These are phyloP conservation scores for Exophiala sp. DNA, from an alignment of 2,329 filamentous ascomycete genomes.

Conservation along the genomic window DNA sequence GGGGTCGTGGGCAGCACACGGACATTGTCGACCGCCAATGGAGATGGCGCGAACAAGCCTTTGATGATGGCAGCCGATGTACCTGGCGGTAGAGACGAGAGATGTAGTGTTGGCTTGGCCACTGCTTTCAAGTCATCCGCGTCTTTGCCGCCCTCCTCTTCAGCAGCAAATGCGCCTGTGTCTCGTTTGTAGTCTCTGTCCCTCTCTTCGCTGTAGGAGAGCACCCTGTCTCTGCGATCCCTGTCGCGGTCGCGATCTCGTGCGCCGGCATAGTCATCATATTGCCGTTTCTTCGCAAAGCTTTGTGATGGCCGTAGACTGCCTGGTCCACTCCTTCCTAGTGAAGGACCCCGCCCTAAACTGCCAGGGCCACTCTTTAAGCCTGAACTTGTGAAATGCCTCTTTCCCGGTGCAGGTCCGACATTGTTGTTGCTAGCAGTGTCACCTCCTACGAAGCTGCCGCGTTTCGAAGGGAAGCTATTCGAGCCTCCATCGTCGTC, in stretches of 20 bases:
- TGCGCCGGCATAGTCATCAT: conserved; percentile 35
- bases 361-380: conserved; percentile 50
- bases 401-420: conserved; percentile 47
- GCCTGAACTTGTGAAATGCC: conserved; percentile 57
- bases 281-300: conserved; percentile 55
- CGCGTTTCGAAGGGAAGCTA: conserved; percentile 26
- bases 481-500: conserved; percentile 41
- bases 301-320: conserved; percentile 55
- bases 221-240: conserved; percentile 13
- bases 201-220: conserved; percentile 15
- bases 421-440: conserved; percentile 30
- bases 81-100: conserved; percentile 52
- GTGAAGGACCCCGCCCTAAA: conserved; percentile 38
- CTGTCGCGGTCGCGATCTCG: conserved; percentile 35
- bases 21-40: conserved; percentile 67
- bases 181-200: conserved; percentile 5
- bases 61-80: conserved; percentile 51
- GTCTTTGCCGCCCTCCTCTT: conserved; percentile 17
- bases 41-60: conserved; percentile 46
- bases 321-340: conserved; percentile 58
- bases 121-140: conserved; percentile 43
- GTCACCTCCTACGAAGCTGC: conserved; percentile 35
- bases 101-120: conserved; percentile 54
- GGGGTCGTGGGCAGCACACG: conserved; percentile 62
- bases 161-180: background rate